Conservation (phyloP, 148 eudicot genomes). For the Spergularia bocconei region DNA sequence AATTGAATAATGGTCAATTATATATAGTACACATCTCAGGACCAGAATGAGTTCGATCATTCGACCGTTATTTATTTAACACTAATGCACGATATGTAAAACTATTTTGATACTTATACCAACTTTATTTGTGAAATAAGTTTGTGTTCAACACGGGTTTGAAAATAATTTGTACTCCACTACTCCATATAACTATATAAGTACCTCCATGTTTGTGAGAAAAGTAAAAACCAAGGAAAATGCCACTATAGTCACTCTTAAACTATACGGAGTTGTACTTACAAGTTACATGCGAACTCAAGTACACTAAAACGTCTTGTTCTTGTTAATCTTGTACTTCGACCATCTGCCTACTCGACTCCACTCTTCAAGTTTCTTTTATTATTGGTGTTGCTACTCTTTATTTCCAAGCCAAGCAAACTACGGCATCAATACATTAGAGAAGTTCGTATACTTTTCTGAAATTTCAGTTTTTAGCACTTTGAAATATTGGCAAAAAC, state of each 20-base stretch:
- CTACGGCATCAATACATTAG: neutral
- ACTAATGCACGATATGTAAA: too few species aligned
- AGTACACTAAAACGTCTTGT: neutral
- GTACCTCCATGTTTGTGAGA: slow-evolving; percentile 13
- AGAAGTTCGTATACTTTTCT: neutral
- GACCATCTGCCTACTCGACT: slow-evolving; percentile 23
- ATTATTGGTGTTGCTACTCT: slow-evolving; percentile 18
- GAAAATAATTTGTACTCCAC: neutral
- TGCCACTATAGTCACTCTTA: neutral
- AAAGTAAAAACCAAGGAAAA: slow-evolving; percentile 26
- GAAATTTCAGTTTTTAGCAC: neutral
- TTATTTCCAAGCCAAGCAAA: slow-evolving; percentile 32
- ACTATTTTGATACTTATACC: too few species aligned
- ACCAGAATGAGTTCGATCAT: neutral
- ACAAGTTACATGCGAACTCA: neutral
- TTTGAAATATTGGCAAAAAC: neutral
- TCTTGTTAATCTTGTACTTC: neutral
- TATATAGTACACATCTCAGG: neutral
- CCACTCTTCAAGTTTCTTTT: neutral
- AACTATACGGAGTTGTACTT: neutral
- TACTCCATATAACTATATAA: too few species aligned
- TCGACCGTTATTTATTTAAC: too few species aligned
- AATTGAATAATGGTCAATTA: too few species aligned
- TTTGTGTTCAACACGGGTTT: neutral
- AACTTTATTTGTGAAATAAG: too few species aligned